Evolutionary conservation across 768 basidiomycete species (phyloP), one percentile per base, ranked within the genome.

Genomic region (Paxillus ammoniavirescens): DNA sequence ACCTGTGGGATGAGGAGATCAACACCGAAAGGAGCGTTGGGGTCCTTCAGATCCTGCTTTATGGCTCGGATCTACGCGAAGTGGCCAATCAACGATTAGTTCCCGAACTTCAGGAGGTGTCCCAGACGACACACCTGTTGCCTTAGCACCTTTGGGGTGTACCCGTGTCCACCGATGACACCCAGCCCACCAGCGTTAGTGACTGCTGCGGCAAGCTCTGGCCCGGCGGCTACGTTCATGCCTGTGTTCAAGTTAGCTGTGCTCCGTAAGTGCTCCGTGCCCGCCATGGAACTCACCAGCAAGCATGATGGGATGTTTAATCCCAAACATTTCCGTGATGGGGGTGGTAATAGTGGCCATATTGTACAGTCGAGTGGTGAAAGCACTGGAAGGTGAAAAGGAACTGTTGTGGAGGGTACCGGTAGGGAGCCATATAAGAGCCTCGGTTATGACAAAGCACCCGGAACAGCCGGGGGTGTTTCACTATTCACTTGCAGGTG

Each of bases 151-250:
- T 88, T 89, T 18, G 89, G 89, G 3, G 92, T 91, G 66, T 88
- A 93, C 0, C 91, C 91, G 31, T 89, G 77, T 50, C 94, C 94
- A 36, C 94, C 94, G 56, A 98, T 92, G 48, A 96, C 92, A 57
- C 94, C 94, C 41, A 97, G 61, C 48, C 94, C 94, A 45, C 94
- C 93, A 26, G 93, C 94, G 63, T 96, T 97, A 42, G 91, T 92
- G 53, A 96, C 93, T 37, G 91, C 93, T 38, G 93, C 94, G 15
- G 93, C 93, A 23, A 95, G 82, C 68, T 94, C 92, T 15, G 93
- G 82, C 21, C 84, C 84, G 7, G 82, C 82, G 17, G 84, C 82
- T 14, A 84, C 82, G 57, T 84, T 84, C 82, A 83, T 84, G 30
- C 84, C 80, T 80, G 35, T 38, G 38, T 42, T 13, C n/a, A 6